Conservation (phyloP, 768 basidiomycete genomes). For the Suillus lakei region DNA sequence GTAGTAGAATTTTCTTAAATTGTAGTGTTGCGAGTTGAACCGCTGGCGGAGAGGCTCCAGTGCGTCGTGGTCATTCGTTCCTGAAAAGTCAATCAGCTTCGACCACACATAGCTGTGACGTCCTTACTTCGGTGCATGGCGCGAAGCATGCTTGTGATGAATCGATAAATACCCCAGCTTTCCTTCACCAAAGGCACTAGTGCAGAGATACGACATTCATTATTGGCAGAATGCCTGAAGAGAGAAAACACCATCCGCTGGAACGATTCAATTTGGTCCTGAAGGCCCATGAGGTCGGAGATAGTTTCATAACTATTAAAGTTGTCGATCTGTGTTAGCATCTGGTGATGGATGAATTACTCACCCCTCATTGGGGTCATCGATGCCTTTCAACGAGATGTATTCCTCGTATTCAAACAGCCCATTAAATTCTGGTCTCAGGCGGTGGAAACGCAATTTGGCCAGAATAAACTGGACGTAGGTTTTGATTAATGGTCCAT, state of each 20-base stretch:
- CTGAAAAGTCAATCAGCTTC: conserved; percentile 44
- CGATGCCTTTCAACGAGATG: conserved; percentile 93
- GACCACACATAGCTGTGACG: neutral
- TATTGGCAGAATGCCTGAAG: conserved; percentile 89
- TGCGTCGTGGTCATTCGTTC: conserved; percentile 87
- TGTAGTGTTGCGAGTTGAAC: conserved; percentile 90
- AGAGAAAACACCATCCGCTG: conserved; percentile 97
- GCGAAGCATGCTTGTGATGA: conserved; percentile 98
- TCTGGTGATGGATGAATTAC: conserved; percentile 29
- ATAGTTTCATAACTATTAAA: conserved; percentile 92
- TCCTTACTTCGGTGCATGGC: conserved; percentile 91
- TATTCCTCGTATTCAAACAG: conserved; percentile 99
- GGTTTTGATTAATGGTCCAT: conserved; percentile 89
- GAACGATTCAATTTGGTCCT: conserved; percentile 99
- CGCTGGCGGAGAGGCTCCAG: conserved; percentile 88
- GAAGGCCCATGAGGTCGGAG: conserved; percentile 94
- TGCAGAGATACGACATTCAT: conserved; percentile 96
- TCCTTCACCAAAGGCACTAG: conserved; percentile 98
- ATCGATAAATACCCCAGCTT: conserved; percentile 98
- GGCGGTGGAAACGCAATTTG: conserved; percentile 93
- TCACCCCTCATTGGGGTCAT: conserved; percentile 99
- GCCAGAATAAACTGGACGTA: conserved; percentile 96
- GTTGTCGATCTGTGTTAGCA: conserved; percentile 15
- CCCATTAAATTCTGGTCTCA: conserved; percentile 97
- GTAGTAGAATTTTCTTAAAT: conserved; percentile 96